Conservation (phyloP, 2,329 filamentous ascomycete genomes). For the Microsporum canis region DNA sequence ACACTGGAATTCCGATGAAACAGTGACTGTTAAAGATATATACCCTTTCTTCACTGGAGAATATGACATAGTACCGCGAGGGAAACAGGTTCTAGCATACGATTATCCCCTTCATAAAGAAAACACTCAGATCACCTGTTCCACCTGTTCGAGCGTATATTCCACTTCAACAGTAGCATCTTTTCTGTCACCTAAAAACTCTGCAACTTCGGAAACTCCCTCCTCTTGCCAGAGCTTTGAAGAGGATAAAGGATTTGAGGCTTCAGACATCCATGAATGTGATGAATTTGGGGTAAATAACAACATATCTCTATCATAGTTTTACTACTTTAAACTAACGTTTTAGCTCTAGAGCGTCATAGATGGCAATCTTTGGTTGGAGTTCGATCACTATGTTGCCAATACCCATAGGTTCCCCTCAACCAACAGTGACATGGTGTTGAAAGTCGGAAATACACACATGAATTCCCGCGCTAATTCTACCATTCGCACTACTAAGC, state of each 20-base stretch:
- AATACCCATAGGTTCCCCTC: background rate
- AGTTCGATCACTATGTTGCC: background rate
- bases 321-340: background rate
- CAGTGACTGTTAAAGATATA: background rate
- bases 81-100: background rate
- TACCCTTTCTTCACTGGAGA: background rate
- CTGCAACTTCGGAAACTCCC: background rate
- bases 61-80: background rate
- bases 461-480: background rate
- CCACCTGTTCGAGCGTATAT: background rate
- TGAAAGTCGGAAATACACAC: background rate
- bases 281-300: background rate
- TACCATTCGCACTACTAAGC: background rate
- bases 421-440: background rate
- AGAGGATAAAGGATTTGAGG: background rate
- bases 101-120: background rate
- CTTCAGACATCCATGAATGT: background rate
- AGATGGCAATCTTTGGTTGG: background rate
- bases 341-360: background rate
- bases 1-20: background rate
- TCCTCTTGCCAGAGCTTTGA: background rate
- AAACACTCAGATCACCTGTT: background rate
- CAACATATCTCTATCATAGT: background rate
- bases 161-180: background rate
- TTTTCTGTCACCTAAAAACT: background rate